These are phyloP conservation scores for Exobasidium cylindrosporum DNA, from an alignment of 1,284 basidiomycete genomes.

Conservation along the genomic window DNA sequence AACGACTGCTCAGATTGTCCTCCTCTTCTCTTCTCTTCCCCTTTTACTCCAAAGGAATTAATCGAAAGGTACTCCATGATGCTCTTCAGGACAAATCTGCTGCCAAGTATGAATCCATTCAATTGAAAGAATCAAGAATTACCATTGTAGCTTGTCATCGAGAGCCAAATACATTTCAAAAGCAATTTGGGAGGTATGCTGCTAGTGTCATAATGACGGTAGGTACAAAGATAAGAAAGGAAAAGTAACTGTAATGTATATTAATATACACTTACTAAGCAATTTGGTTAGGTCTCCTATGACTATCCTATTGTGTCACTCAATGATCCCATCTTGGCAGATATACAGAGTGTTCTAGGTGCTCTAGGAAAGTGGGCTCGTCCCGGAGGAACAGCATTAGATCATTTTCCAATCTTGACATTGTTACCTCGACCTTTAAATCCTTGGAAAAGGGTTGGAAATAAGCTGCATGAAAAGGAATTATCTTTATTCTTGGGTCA, in stretches of 20 bases:
- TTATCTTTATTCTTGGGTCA: slow-evolving; percentile 43
- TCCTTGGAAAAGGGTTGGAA: slow-evolving; percentile 31
- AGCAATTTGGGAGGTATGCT: slow-evolving; percentile 25
- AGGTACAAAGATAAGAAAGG: not conserved
- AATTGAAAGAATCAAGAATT: slow-evolving; percentile 21
- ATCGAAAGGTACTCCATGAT: slow-evolving; percentile 27
- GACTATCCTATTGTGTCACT: slow-evolving; percentile 14
- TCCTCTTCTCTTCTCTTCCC: not conserved
- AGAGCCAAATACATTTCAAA: slow-evolving; percentile 15
- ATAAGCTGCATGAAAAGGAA: slow-evolving; percentile 24
- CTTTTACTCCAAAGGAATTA: not conserved
- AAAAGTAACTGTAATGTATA: no score
- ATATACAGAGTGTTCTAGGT: slow-evolving; percentile 21
- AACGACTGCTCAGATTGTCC: no score
- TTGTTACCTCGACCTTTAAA: slow-evolving; percentile 26
- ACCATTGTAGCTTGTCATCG: slow-evolving; percentile 19
- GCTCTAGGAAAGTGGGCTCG: slow-evolving; percentile 21
- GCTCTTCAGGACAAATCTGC: slow-evolving; percentile 29
- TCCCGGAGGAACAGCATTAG: slow-evolving; percentile 25
- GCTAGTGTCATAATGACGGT: slow-evolving; percentile 32
- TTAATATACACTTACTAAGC: no score
- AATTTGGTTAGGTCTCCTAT: slow-evolving; percentile 17
- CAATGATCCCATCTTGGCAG: slow-evolving; percentile 24
- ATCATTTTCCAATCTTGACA: slow-evolving; percentile 23
- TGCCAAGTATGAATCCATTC: slow-evolving; percentile 26